phyloP scores from a whole-genome alignment of 2,329 filamentous ascomycete genomes.

The Sclerotinia trifoliorum region DNA sequence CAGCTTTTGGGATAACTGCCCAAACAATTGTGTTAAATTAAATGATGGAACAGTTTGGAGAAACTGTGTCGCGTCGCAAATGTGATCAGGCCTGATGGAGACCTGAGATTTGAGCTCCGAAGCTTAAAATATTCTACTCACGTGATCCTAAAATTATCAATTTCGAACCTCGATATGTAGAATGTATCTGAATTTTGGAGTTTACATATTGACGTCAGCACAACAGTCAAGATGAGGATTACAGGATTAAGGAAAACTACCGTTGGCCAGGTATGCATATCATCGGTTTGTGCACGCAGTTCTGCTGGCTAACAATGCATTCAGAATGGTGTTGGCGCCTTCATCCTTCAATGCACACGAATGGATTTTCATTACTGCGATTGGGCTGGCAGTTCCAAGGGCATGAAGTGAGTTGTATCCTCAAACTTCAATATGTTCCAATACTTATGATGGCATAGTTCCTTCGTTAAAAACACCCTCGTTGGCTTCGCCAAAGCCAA shows the following conservation, averaged over 20 bases:
- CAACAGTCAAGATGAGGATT: slow-evolving; percentile 48
- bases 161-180: not conserved
- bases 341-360: slow-evolving; percentile 95
- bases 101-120: slow-evolving; percentile 18
- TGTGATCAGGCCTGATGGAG: not conserved
- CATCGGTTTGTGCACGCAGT: not conserved
- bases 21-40: not conserved
- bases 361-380: slow-evolving; percentile 98
- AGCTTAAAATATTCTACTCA: not conserved
- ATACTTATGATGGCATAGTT: slow-evolving; percentile 47
- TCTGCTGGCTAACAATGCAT: slow-evolving; percentile 25
- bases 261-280: slow-evolving; percentile 50
- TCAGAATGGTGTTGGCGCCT: slow-evolving; percentile 94
- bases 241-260: slow-evolving; percentile 54
- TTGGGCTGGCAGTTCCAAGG: slow-evolving; percentile 86
- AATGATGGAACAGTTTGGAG: slow-evolving; percentile 14
- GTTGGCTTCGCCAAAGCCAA: slow-evolving; percentile 75
- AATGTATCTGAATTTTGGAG: not conserved
- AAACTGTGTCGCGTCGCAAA: slow-evolving; percentile 18
- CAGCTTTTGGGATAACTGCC: slow-evolving; percentile 2
- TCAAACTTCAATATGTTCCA: not conserved
- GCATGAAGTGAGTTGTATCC: slow-evolving; percentile 76
- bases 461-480: slow-evolving; percentile 77
- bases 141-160: not conserved
- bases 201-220: slow-evolving; percentile 5